Conservation (phyloP, 2,329 filamentous ascomycete species). For the Pseudophaeomoniella oleicola region DNA sequence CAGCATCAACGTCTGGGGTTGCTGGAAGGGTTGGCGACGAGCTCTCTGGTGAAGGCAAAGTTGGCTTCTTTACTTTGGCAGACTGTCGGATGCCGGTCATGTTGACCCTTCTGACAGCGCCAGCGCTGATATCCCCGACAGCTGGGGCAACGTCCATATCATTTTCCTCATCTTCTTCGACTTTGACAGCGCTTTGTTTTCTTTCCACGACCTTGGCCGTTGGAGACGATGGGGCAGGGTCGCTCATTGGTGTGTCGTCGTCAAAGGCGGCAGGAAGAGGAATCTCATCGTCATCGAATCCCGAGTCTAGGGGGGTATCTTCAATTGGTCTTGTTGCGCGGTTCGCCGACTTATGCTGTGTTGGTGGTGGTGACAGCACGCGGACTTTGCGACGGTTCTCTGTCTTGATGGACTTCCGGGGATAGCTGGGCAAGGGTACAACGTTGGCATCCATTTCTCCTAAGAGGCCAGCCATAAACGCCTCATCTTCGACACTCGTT, state of each 20-base stretch:
- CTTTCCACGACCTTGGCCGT: slow-evolving; percentile 63
- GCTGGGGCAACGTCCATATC: slow-evolving; percentile 80
- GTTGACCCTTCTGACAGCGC: slow-evolving; percentile 54
- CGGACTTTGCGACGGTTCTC: slow-evolving; percentile 66
- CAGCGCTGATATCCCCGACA: slow-evolving; percentile 49
- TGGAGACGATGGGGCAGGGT: slow-evolving; percentile 75
- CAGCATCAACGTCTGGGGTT: slow-evolving; percentile 54
- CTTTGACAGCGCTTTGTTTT: slow-evolving; percentile 42
- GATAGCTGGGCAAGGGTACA: slow-evolving; percentile 37
- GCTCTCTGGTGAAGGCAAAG: slow-evolving; percentile 55
- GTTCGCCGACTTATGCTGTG: slow-evolving; percentile 35
- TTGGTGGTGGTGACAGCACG: slow-evolving; percentile 60
- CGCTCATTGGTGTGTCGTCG: slow-evolving; percentile 71
- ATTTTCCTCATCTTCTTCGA: slow-evolving; percentile 55
- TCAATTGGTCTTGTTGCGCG: slow-evolving; percentile 8
- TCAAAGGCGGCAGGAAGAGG: slow-evolving; percentile 47
- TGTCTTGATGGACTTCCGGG: slow-evolving; percentile 54
- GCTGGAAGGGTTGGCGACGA: slow-evolving; percentile 52
- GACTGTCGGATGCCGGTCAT: slow-evolving; percentile 65
- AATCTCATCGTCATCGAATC: slow-evolving; percentile 38
- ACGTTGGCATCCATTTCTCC: slow-evolving; percentile 76
- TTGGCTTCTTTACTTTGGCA: slow-evolving; percentile 57
- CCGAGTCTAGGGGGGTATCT: slow-evolving; percentile 29
- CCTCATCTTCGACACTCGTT: slow-evolving; percentile 74
- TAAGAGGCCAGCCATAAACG: slow-evolving; percentile 72